Evolutionary conservation across 1,284 basidiomycete species (phyloP).

Genomic region (Apiotrichum montevideense): DNA sequence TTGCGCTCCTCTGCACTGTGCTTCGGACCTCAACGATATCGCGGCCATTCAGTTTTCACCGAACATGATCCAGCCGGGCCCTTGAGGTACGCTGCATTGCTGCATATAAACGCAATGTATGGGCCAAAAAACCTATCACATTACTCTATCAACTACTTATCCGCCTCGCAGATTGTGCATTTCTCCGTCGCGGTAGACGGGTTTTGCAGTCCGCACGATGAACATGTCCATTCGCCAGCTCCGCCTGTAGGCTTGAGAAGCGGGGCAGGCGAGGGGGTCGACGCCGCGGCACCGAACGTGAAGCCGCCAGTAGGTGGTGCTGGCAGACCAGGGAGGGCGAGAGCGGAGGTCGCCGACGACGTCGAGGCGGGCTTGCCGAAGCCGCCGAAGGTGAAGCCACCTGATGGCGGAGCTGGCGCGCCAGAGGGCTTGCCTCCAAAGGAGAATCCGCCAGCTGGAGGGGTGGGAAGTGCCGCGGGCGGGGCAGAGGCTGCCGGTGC

Average conservation of each 20-base stretch:
- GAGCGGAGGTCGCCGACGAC: background rate
- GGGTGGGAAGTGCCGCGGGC: background rate
- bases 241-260: slow-evolving; percentile 9
- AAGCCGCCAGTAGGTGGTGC: slow-evolving; percentile 2
- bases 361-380: background rate
- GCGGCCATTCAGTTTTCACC: too few relatives aligned
- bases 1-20: too few relatives aligned
- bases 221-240: slow-evolving; percentile 50
- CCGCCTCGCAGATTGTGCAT: slow-evolving; percentile 54
- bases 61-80: too few relatives aligned
- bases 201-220: slow-evolving; percentile 51
- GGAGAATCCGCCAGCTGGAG: slow-evolving; percentile 6
- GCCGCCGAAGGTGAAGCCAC: slow-evolving; percentile 5
- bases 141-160: slow-evolving; percentile 18
- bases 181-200: slow-evolving; percentile 48
- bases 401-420: slow-evolving; percentile 1
- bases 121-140: too few relatives aligned
- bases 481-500: background rate
- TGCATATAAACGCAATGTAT: too few relatives aligned
- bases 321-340: background rate
- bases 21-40: too few relatives aligned
- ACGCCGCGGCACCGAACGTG: background rate
- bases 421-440: background rate
- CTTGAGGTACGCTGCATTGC: too few relatives aligned
- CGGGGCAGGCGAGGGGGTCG: background rate